Base-by-base conservation (phyloP, 2,329 filamentous ascomycete species). In the Tolypocladium pustulatum region DNA sequence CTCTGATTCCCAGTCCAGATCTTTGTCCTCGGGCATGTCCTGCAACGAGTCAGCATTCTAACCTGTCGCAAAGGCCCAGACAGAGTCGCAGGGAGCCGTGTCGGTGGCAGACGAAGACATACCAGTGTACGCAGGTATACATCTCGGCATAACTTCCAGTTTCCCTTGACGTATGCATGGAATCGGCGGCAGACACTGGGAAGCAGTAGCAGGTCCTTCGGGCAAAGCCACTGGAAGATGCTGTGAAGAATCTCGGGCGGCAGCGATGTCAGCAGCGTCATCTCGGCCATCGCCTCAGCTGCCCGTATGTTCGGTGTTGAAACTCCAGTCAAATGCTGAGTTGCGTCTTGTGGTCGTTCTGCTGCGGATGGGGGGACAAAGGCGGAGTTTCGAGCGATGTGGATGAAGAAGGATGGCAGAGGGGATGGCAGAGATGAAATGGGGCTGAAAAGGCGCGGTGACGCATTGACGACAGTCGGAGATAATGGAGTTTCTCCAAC, bases 171-270 rank as follows among this genome's bases (percentile, higher is more conserved):
- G 61, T 83, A 82, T 38, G 73, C 69, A 60, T 81, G 71, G 54
- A 91, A 72, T 13, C 66, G 68, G 22, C 72, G 76, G 67, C 82
- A 88, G 54, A 79, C 79, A 60, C 69, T 71, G 41, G 78, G 76
- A 52, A 88, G 67, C 9, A 71, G 67, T 1, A 76, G 74, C 10
- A 90, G 71, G 61, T 89, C 86, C 46, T 71, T 68, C 1, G 84
- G 82, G 34, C 80, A 71, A 41, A 87, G 75, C 63, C 78, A 76
- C 59, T 69, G 71, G 61, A 90, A 74, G 62, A 89, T 82, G 65
- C 79, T 74, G 65, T 87, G 82, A 32, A 89, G 68, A 49, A 89
- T 77, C 74, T 90, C 87, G 8, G 80, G 76, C 10, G 85, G 84
- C 27, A 87, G 78, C 22, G 60, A 57, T 17, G 61, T 62, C 36